Evolutionary conservation across 768 basidiomycete genomes (phyloP), one percentile per base, ranked within the genome.

Genomic region (Rickenella mellea): DNA sequence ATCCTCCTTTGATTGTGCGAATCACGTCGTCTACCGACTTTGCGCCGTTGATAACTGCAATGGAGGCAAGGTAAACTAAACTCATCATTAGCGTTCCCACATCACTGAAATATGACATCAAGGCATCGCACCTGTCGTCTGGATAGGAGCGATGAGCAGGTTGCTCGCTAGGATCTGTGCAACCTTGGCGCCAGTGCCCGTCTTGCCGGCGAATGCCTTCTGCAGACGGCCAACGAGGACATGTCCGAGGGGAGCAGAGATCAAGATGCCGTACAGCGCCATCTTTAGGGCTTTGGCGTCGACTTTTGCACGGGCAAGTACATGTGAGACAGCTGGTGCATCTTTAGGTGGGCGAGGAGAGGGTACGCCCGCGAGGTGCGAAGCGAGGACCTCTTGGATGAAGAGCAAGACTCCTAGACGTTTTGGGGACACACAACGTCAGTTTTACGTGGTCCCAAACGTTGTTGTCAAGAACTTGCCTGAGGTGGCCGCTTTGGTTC

Each of bases 41-140:
- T 14, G 86, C 85, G 27, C 90, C 90, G 44, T 80, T 80, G 48
- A 93, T 90, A 27, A 91, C 58, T 1, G 90, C 85, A 77, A 88
- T 83, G 20, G 78, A 85, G 0, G 82, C 69, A 25, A 93, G 70
- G 59, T 76, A 88, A 4, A 74, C 87, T 82, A 47, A 25, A 25
- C 24, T 17, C 33, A 41, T 14, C 38, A 10, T 30, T 19, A 39
- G 26, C 15, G n/a, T 9, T 14, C 7, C 2, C 15, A 36, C 19
- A 21, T 24, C n/a, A 6, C 24, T 38, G 37, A 19, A 6, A 36
- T 20, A 7, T 15, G n/a, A 1, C 0, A 36, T 12, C 3, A 2
- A 27, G 5, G 11, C 33, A 6, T 61, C 76, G 51, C 51, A 84
- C 86, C 71, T 11, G 73, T 49, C 15, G 80, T 71, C 52, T 86